Percentiles rank a stretch among this genome's conserved stretches.
These are phyloP conservation scores for Phytophthora melonis DNA, from an alignment of 352 stramenopile genomes.

Conservation along the genomic window DNA sequence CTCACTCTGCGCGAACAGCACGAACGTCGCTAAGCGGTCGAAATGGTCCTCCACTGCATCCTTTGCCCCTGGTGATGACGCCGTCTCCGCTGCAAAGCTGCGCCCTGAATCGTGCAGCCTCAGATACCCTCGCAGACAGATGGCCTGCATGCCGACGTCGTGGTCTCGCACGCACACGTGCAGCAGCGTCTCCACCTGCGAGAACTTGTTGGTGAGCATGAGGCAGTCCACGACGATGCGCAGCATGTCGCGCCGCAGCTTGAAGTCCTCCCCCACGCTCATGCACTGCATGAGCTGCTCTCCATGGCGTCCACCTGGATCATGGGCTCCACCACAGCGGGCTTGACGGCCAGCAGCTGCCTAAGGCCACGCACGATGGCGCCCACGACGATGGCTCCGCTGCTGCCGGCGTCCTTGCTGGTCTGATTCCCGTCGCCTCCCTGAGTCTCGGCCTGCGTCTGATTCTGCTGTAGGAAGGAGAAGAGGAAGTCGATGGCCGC, in stretches of 20 bases:
- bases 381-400: slow-evolving; percentile 65
- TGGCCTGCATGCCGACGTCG: slow-evolving; percentile 61
- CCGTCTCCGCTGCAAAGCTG: slow-evolving; percentile 15
- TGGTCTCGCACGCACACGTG: slow-evolving; percentile 63
- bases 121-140: slow-evolving; percentile 67
- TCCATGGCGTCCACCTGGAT: slow-evolving; percentile 84
- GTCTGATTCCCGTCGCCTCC: slow-evolving; percentile 21
- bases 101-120: slow-evolving; percentile 53
- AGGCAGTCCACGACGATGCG: slow-evolving; percentile 79
- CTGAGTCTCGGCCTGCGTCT: slow-evolving; percentile 35
- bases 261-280: slow-evolving; percentile 79
- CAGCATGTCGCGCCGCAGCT: slow-evolving; percentile 79
- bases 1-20: slow-evolving; percentile 45
- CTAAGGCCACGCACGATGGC: slow-evolving; percentile 74
- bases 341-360: slow-evolving; percentile 65
- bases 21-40: slow-evolving; percentile 39
- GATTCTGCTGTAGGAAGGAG: slow-evolving; percentile 77
- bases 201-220: slow-evolving; percentile 49
- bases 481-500: slow-evolving; percentile 85
- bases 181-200: slow-evolving; percentile 54
- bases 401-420: slow-evolving; percentile 27
- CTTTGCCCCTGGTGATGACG: background rate
- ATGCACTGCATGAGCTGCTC: slow-evolving; percentile 84
- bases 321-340: slow-evolving; percentile 77
- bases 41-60: slow-evolving; percentile 36